Percentiles rank a stretch among this genome's conserved stretches.
Evolutionary conservation across 805 yeast genomes (phyloP).

Genomic region (Wickerhamiella occidentalis): DNA sequence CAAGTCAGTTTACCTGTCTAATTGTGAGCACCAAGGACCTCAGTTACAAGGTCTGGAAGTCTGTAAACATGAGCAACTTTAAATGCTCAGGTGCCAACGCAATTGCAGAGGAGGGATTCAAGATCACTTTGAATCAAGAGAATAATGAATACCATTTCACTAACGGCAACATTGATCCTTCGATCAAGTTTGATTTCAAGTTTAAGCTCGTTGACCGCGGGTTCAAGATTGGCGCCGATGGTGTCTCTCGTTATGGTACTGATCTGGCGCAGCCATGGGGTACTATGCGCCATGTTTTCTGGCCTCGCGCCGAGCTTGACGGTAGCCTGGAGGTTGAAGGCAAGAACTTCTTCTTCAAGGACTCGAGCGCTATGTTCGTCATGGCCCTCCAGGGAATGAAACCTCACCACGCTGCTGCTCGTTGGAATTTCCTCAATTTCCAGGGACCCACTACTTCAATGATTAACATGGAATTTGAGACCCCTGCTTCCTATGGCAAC

Average conservation of each 20-base stretch:
- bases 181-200: constrained; percentile 51
- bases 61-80: constrained; percentile 76
- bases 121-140: constrained; percentile 48
- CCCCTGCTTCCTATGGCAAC: constrained; percentile 79
- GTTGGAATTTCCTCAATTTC: constrained; percentile 90
- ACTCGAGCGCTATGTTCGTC: constrained; percentile 60
- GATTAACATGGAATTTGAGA: constrained; percentile 87
- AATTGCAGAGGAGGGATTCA: constrained; percentile 54
- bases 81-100: constrained; percentile 51
- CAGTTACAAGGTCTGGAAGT: constrained; percentile 66
- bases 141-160: constrained; percentile 39
- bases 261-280: constrained; percentile 89
- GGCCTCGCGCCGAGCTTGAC: constrained; percentile 74
- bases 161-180: constrained; percentile 55
- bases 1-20: constrained; percentile 91
- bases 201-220: constrained; percentile 53
- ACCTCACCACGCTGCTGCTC: constrained; percentile 96
- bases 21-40: constrained; percentile 43
- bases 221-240: constrained; percentile 81
- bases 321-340: constrained; percentile 48
- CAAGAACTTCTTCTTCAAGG: constrained; percentile 27
- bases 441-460: constrained; percentile 66
- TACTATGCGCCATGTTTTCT: constrained; percentile 85
- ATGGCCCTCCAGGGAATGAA: constrained; percentile 98
- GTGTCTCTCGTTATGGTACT: constrained; percentile 76